Conservation (phyloP, 2,329 filamentous ascomycete genomes). For the Bertia moriformis region DNA sequence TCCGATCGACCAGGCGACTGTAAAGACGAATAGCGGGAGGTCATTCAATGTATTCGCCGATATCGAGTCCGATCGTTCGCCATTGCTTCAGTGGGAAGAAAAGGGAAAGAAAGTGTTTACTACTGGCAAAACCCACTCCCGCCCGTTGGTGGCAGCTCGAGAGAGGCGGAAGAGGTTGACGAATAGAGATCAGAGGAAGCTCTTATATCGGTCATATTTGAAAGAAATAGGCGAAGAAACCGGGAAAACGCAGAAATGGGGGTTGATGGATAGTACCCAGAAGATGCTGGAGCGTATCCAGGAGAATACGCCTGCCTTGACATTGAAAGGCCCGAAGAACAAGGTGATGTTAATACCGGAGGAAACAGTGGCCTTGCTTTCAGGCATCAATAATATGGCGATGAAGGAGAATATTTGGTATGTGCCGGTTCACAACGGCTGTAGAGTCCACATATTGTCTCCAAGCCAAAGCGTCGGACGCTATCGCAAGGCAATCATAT, state of each 20-base stretch:
- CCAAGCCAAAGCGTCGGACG: constrained; percentile 12
- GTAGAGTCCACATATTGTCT: constrained; percentile 18
- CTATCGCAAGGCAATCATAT: background rate
- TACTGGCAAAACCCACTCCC: no score
- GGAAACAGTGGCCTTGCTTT: constrained; percentile 15
- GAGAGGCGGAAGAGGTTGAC: background rate
- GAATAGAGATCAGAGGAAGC: background rate
- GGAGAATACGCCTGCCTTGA: background rate
- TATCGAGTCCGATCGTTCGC: no score
- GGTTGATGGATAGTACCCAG: background rate
- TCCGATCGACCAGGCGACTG: no score
- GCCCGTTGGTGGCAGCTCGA: no score
- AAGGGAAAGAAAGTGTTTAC: no score
- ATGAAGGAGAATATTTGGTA: constrained; percentile 20
- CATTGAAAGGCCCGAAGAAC: constrained; percentile 4
- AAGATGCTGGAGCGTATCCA: background rate
- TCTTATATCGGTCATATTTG: background rate
- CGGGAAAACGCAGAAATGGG: background rate
- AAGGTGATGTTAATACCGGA: constrained; percentile 17
- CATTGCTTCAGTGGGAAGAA: no score
- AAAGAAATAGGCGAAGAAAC: background rate
- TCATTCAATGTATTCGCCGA: no score
- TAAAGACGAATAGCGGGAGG: no score
- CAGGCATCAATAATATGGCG: constrained; percentile 10
- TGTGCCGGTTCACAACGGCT: constrained; percentile 16